Evolutionary conservation across 2,329 filamentous ascomycete species (phyloP).

Genomic region (Fusarium albosuccineum): DNA sequence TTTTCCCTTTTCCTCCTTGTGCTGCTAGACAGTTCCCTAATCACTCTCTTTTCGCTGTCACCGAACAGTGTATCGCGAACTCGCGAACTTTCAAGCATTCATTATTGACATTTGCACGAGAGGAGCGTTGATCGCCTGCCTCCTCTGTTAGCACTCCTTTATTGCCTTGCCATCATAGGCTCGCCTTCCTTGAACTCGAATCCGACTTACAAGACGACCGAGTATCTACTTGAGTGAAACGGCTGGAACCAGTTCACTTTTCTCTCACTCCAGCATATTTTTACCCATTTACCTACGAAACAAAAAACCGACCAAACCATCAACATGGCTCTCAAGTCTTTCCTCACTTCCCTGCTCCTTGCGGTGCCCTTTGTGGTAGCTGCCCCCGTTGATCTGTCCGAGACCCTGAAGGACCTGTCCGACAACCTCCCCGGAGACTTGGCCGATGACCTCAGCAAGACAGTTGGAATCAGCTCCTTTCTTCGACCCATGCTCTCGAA

Average conservation of each 20-base stretch:
- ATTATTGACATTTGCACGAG: slow-evolving; percentile 38
- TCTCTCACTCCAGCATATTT: slow-evolving; percentile 35
- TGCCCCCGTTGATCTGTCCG: slow-evolving; percentile 39
- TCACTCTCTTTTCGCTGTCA: slow-evolving; percentile 43
- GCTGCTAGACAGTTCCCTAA: slow-evolving; percentile 45
- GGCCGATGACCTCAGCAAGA: slow-evolving; percentile 30
- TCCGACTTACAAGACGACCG: slow-evolving; percentile 39
- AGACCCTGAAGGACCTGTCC: slow-evolving; percentile 34
- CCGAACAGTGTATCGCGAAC: slow-evolving; percentile 34
- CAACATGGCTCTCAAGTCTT: slow-evolving; percentile 46
- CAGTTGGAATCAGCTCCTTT: slow-evolving; percentile 45
- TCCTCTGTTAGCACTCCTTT: slow-evolving; percentile 45
- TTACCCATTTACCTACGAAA: slow-evolving; percentile 29
- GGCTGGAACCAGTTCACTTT: slow-evolving; percentile 48
- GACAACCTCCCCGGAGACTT: slow-evolving; percentile 26
- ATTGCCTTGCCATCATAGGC: slow-evolving; percentile 28
- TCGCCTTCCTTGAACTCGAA: slow-evolving; percentile 27
- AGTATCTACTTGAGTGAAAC: slow-evolving; percentile 42
- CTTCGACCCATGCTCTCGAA: slow-evolving; percentile 62
- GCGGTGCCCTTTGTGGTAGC: slow-evolving; percentile 46
- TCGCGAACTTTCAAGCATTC: slow-evolving; percentile 30
- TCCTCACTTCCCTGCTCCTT: slow-evolving; percentile 44
- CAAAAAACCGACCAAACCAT: slow-evolving; percentile 29
- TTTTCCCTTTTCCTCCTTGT: slow-evolving; percentile 36
- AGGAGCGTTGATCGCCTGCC: slow-evolving; percentile 50